Evolutionary conservation across 148 eudicot genomes (phyloP).

Genomic region (Beta vulgaris): DNA sequence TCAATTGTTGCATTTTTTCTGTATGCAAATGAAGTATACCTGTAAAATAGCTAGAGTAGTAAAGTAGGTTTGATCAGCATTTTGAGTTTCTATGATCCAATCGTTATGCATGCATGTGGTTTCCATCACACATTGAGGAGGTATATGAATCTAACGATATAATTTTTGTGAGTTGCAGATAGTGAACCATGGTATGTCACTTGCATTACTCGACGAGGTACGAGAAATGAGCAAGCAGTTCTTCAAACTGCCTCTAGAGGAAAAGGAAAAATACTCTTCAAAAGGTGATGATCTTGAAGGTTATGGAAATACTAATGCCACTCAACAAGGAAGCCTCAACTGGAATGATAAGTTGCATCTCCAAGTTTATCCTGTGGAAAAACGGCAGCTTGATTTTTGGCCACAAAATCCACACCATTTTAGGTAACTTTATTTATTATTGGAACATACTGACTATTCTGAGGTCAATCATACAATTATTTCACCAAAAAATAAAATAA

Average conservation of each 20-base stretch:
- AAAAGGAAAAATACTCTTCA: constrained; percentile 33
- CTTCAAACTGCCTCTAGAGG: constrained; percentile 39
- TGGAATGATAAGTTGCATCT: constrained; percentile 45
- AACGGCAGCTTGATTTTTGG: constrained; percentile 36
- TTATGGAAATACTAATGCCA: constrained; percentile 35
- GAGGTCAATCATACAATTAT: too few species aligned
- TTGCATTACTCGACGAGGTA: constrained; percentile 37
- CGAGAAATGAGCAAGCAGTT: constrained; percentile 31
- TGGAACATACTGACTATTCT: too few species aligned
- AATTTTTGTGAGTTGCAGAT: constrained; percentile 19
- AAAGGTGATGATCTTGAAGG: constrained; percentile 29
- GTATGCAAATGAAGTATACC: too few species aligned
- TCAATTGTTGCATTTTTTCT: too few species aligned
- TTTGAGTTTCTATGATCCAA: too few species aligned
- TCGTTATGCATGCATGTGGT: too few species aligned
- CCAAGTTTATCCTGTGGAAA: constrained; percentile 29
- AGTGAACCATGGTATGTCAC: constrained; percentile 38
- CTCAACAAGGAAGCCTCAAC: constrained; percentile 24
- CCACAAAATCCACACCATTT: constrained; percentile 29
- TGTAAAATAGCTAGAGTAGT: too few species aligned
- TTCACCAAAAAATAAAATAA: too few species aligned
- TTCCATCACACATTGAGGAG: too few species aligned
- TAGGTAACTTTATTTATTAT: too few species aligned
- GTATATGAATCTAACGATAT: neutral
- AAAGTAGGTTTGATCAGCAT: too few species aligned